Evolutionary conservation across 2,329 filamentous ascomycete genomes (phyloP).

Genomic region (Penicillium sp.): DNA sequence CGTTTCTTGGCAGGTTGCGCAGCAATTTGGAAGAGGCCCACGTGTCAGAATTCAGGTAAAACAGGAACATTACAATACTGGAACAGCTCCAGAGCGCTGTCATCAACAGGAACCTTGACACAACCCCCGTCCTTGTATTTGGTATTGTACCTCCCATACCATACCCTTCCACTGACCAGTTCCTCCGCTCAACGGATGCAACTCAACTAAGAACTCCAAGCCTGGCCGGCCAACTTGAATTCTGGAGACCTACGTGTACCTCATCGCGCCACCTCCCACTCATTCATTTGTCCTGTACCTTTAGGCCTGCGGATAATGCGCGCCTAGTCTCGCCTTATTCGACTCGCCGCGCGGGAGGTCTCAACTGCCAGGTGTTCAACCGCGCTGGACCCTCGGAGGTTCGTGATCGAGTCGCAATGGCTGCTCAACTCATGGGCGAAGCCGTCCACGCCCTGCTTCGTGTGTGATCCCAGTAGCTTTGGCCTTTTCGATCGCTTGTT

Average conservation of each 20-base stretch:
- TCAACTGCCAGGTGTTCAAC: constrained; percentile 36
- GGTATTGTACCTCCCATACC: constrained; percentile 20
- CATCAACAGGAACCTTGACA: not conserved
- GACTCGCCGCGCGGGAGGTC: constrained; percentile 38
- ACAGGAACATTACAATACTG: constrained; percentile 9
- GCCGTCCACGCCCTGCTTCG: constrained; percentile 41
- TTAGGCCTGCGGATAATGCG: constrained; percentile 41
- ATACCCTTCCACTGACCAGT: constrained; percentile 17
- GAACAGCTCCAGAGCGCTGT: not conserved
- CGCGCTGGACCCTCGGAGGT: constrained; percentile 28
- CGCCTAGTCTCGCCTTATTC: constrained; percentile 35
- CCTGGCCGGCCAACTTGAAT: constrained; percentile 13
- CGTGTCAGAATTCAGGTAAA: constrained; percentile 19
- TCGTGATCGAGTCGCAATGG: constrained; percentile 38
- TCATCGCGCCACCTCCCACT: constrained; percentile 10
- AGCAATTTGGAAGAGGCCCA: constrained; percentile 13
- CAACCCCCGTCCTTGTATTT: not conserved
- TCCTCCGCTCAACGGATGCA: constrained; percentile 22
- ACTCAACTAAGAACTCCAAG: constrained; percentile 21
- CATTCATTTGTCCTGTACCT: not conserved
- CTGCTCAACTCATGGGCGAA: constrained; percentile 41
- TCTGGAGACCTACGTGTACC: constrained; percentile 9
- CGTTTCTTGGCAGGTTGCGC: constrained; percentile 22
- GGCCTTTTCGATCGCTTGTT: not conserved
- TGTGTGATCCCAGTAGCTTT: constrained; percentile 29